A percentile compares a stretch with the other conserved stretches of the same genome.
These are phyloP conservation scores for Talaromyces atroroseus DNA, from an alignment of 2,329 filamentous ascomycete species.

Conservation along the genomic window DNA sequence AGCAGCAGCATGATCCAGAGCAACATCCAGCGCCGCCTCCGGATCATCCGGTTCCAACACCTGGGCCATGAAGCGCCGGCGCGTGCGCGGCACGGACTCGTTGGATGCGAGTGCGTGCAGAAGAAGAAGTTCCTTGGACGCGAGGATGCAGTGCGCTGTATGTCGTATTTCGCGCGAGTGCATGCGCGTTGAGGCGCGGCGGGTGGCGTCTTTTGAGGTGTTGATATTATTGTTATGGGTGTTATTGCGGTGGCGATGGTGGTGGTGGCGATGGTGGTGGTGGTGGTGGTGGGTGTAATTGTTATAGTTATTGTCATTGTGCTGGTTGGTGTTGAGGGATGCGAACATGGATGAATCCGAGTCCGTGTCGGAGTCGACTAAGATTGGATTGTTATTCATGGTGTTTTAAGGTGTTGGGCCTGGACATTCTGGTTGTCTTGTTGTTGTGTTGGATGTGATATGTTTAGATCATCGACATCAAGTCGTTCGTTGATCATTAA, in stretches of 20 bases:
- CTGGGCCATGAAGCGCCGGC: conserved; percentile 31
- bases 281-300: conserved; percentile 5
- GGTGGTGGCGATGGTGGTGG: neutral
- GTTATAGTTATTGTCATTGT: neutral
- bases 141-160: conserved; percentile 33
- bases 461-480: too few species aligned
- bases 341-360: conserved; percentile 1
- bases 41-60: conserved; percentile 28
- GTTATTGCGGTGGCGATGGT: neutral
- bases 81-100: conserved; percentile 36
- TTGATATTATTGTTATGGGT: conserved; percentile 1
- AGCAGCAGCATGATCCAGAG: neutral
- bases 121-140: conserved; percentile 35
- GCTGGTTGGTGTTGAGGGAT: neutral
- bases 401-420: conserved; percentile 8
- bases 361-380: conserved; percentile 16
- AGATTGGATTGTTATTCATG: conserved; percentile 16
- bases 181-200: conserved; percentile 10
- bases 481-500: too few species aligned
- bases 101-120: conserved; percentile 32
- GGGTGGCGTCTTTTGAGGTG: neutral
- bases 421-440: too few species aligned
- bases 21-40: neutral
- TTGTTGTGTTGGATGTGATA: too few species aligned
- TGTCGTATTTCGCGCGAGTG: conserved; percentile 29